Percentiles rank a stretch among this genome's conserved stretches.
Evolutionary conservation across 768 basidiomycete genomes (phyloP).

Genomic region (Tricholoma flavovirens): DNA sequence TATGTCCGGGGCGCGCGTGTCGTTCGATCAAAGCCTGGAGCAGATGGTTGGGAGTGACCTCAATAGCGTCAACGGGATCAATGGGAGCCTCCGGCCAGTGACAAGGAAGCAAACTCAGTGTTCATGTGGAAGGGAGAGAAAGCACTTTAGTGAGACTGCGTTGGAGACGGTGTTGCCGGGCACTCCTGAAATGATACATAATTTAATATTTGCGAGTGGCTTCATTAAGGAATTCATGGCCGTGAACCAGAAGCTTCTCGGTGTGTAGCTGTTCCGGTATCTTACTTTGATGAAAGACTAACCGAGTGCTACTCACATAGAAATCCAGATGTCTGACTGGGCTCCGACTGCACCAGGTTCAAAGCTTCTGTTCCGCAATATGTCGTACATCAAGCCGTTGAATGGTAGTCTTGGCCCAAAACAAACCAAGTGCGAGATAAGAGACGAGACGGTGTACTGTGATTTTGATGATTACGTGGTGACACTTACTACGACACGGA

Average conservation of each 20-base stretch:
- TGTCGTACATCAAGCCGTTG: slow-evolving; percentile 96
- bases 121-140: slow-evolving; percentile 61
- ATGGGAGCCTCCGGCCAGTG: slow-evolving; percentile 6
- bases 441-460: slow-evolving; percentile 73
- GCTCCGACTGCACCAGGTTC: slow-evolving; percentile 56
- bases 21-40: slow-evolving; percentile 23
- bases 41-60: slow-evolving; percentile 12
- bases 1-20: slow-evolving; percentile 31
- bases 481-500: slow-evolving; percentile 84
- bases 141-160: slow-evolving; percentile 68
- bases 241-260: slow-evolving; percentile 81
- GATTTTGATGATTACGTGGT: slow-evolving; percentile 82
- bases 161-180: slow-evolving; percentile 81
- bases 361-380: slow-evolving; percentile 74
- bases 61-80: slow-evolving; percentile 9
- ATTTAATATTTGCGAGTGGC: slow-evolving; percentile 91
- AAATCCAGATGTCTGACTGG: slow-evolving; percentile 97
- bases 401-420: slow-evolving; percentile 85
- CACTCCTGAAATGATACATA: slow-evolving; percentile 92
- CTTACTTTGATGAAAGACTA: background rate
- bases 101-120: slow-evolving; percentile 62
- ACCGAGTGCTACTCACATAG: slow-evolving; percentile 32
- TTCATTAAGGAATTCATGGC: slow-evolving; percentile 94
- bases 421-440: slow-evolving; percentile 93
- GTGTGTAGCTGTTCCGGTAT: slow-evolving; percentile 38